These are phyloP conservation scores for Polytrichum formosum DNA, from an alignment of 225 moss, liverwort and hornwort species.

Conservation along the genomic window DNA sequence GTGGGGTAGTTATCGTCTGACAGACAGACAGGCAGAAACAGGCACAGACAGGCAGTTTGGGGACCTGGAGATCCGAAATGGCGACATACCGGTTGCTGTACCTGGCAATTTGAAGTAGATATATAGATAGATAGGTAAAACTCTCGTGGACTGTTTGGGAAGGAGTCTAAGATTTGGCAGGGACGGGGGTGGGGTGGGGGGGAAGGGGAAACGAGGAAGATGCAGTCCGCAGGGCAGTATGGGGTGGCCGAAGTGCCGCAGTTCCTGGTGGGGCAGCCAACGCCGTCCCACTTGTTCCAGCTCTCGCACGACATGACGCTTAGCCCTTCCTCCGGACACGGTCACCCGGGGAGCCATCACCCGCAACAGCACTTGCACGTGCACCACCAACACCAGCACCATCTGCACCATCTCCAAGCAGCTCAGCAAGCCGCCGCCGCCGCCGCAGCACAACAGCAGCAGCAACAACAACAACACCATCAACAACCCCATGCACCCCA, in stretches of 20 bases:
- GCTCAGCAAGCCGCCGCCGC: conserved; percentile 17
- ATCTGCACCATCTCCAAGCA: conserved; percentile 11
- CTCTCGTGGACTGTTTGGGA: not conserved
- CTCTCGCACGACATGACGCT: conserved; percentile 52
- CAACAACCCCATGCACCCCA: no score
- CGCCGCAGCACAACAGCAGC: not conserved
- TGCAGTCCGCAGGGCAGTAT: conserved; percentile 66
- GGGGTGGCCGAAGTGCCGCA: conserved; percentile 58
- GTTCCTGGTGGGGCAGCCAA: conserved; percentile 47
- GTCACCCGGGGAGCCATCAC: conserved; percentile 24
- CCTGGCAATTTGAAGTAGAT: conserved; percentile 13
- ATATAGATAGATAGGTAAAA: not conserved
- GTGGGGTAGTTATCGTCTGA: not conserved
- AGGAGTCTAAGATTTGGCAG: not conserved
- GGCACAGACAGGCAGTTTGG: not conserved
- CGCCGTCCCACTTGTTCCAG: conserved; percentile 40
- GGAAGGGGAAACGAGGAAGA: conserved; percentile 27
- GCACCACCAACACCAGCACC: conserved; percentile 37
- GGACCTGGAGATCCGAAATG: conserved; percentile 5
- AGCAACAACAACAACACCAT: conserved; percentile 5
- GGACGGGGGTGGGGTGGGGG: no score
- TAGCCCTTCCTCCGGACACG: conserved; percentile 32
- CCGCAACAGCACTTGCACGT: conserved; percentile 33
- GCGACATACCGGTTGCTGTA: conserved; percentile 15
- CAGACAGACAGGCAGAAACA: not conserved